These are phyloP conservation scores for Imleria badia DNA, from an alignment of 768 basidiomycete genomes.

Conservation along the genomic window DNA sequence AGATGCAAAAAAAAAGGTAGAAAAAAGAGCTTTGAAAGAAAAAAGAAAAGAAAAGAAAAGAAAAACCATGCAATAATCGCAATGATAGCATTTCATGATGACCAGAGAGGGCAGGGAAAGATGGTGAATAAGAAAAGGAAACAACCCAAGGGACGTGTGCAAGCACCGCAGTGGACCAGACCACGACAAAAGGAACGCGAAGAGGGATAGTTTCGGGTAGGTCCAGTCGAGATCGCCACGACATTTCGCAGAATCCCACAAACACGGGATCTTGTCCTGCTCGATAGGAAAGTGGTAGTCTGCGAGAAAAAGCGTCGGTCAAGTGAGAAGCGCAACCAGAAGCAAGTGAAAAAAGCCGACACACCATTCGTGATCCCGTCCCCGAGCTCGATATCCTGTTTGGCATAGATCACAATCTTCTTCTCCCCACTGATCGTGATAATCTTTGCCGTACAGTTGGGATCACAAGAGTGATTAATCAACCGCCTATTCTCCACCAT, in stretches of 20 bases:
- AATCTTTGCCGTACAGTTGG: slow-evolving; percentile 88
- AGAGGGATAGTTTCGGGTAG: not conserved
- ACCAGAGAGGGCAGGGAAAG: slow-evolving; percentile 1
- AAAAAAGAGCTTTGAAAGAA: too few species aligned
- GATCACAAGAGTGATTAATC: slow-evolving; percentile 98
- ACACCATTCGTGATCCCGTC: slow-evolving; percentile 97
- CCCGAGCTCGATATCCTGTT: slow-evolving; percentile 92
- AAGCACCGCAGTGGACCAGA: not conserved
- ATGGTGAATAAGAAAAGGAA: not conserved
- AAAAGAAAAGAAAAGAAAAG: not conserved
- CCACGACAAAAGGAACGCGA: not conserved
- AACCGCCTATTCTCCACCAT: slow-evolving; percentile 60
- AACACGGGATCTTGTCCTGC: slow-evolving; percentile 94
- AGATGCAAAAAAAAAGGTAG: too few species aligned
- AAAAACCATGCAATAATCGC: slow-evolving; percentile 24
- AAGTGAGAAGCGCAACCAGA: not conserved
- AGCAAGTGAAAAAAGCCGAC: slow-evolving; percentile 28
- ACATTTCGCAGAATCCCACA: slow-evolving; percentile 88
- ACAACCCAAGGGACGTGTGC: too few species aligned
- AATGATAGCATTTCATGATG: slow-evolving; percentile 24
- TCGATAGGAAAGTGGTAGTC: slow-evolving; percentile 99
- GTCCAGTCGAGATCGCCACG: slow-evolving; percentile 93
- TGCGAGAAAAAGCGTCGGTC: slow-evolving; percentile 31
- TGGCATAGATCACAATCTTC: slow-evolving; percentile 99
- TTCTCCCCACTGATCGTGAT: slow-evolving; percentile 90